Evolutionary conservation across 2,329 filamentous ascomycete species (phyloP).

Genomic region (Fusarium sp.): DNA sequence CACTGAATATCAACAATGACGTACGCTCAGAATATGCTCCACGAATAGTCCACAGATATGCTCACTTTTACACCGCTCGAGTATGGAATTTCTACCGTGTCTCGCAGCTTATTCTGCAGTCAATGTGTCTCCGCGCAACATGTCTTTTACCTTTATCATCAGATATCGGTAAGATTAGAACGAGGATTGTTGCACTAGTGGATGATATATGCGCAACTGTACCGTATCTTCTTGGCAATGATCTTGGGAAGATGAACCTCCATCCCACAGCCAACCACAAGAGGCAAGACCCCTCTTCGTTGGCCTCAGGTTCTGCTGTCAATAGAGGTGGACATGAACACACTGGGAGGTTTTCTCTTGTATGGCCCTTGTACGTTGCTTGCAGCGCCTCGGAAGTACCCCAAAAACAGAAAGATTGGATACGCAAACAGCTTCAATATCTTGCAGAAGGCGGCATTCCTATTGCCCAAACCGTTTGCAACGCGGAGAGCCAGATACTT

Average conservation of each 20-base stretch:
- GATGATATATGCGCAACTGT: not conserved
- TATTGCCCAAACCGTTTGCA: not conserved
- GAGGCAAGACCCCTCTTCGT: not conserved
- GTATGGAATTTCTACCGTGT: slow-evolving; percentile 1
- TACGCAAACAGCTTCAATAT: not conserved
- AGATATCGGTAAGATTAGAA: not conserved
- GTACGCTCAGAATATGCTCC: not conserved
- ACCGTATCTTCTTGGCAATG: not conserved
- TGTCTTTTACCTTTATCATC: not conserved
- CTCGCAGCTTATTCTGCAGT: not conserved
- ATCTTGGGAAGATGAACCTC: not conserved
- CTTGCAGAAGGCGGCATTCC: not conserved
- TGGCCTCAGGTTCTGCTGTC: not conserved
- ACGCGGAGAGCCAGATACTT: not conserved
- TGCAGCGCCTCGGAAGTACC: not conserved
- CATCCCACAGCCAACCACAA: no score
- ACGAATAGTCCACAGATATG: not conserved
- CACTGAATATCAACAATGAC: not conserved
- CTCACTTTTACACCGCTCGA: not conserved
- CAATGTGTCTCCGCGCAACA: not conserved
- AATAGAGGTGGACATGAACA: not conserved
- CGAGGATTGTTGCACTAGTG: not conserved
- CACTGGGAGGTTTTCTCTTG: not conserved
- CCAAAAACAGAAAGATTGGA: not conserved
- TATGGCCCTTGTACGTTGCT: not conserved